A percentile compares a stretch with the other conserved stretches of the same genome.
Conservation (phyloP, 495 filamentous ascomycete species). For the Apodospora peruviana region DNA sequence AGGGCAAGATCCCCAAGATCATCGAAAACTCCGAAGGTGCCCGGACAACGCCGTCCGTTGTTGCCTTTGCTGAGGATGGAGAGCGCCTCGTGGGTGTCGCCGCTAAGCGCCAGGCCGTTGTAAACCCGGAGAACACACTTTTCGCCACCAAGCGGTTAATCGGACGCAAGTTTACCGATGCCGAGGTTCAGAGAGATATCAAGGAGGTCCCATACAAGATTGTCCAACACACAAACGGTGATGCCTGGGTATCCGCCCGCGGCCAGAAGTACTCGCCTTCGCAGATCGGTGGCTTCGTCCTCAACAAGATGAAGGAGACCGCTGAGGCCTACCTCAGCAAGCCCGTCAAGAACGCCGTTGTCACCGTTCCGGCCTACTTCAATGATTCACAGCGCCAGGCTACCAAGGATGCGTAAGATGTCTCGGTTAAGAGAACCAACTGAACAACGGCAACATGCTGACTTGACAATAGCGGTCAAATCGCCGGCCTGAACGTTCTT, state of each 20-base stretch:
- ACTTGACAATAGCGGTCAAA: too few species aligned
- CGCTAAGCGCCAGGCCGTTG: slow-evolving; percentile 97
- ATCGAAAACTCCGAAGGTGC: slow-evolving; percentile 92
- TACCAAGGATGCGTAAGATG: slow-evolving; percentile 98
- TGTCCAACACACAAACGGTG: slow-evolving; percentile 94
- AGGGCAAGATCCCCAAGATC: slow-evolving; percentile 90
- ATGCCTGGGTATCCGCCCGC: slow-evolving; percentile 95
- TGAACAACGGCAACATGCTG: too few species aligned
- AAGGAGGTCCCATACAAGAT: slow-evolving; percentile 99
- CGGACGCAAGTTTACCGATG: slow-evolving; percentile 94
- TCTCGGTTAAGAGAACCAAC: too few species aligned
- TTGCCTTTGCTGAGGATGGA: slow-evolving; percentile 94
- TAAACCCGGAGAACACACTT: slow-evolving; percentile 98
- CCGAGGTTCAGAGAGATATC: slow-evolving; percentile 95
- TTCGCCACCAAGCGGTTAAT: slow-evolving; percentile 99
- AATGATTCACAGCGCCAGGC: slow-evolving; percentile 97
- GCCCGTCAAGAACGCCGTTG: slow-evolving; percentile 87
- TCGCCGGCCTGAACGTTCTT: slow-evolving; percentile 89
- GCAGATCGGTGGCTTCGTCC: slow-evolving; percentile 93
- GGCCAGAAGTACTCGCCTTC: slow-evolving; percentile 97
- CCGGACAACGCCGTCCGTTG: slow-evolving; percentile 93
- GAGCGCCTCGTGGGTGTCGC: slow-evolving; percentile 97
- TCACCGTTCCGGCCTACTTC: slow-evolving; percentile 96
- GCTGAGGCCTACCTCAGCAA: slow-evolving; percentile 87
- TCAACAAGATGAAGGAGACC: slow-evolving; percentile 99